Conservation (phyloP, 129 eudicot species). For the Heracleum sosnowskyi region DNA sequence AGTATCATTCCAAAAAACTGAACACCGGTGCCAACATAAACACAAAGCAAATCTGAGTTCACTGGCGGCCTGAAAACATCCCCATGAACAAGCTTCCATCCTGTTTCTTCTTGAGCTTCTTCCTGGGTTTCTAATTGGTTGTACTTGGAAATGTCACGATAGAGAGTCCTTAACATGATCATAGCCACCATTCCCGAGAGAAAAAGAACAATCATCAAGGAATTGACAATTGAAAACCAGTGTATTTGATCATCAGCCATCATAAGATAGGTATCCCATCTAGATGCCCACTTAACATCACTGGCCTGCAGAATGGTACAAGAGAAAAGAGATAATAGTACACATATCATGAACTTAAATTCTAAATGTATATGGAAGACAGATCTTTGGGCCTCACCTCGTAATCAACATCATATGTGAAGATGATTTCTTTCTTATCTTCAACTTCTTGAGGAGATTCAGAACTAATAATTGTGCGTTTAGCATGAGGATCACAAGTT, state of each 20-base stretch:
- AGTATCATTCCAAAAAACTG: slow-evolving; percentile 51
- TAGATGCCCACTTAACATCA: slow-evolving; percentile 47
- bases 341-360: background rate
- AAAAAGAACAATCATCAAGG: slow-evolving; percentile 59
- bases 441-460: slow-evolving; percentile 48
- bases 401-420: slow-evolving; percentile 46
- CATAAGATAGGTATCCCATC: slow-evolving; percentile 48
- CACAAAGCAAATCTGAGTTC: slow-evolving; percentile 45
- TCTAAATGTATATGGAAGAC: background rate
- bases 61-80: slow-evolving; percentile 56
- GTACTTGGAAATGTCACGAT: slow-evolving; percentile 54
- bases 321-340: background rate
- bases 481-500: slow-evolving; percentile 47
- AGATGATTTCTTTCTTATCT: slow-evolving; percentile 42
- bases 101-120: slow-evolving; percentile 58
- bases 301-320: slow-evolving; percentile 26
- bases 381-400: slow-evolving; percentile 23
- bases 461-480: slow-evolving; percentile 31
- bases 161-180: slow-evolving; percentile 58
- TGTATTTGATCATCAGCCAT: slow-evolving; percentile 47
- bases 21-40: slow-evolving; percentile 54
- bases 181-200: slow-evolving; percentile 65
- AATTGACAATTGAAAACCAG: slow-evolving; percentile 44
- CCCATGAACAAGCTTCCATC: slow-evolving; percentile 54
- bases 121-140: slow-evolving; percentile 51